Base-by-base conservation (phyloP, 345 rosid genomes). In the Gossypium australe region DNA sequence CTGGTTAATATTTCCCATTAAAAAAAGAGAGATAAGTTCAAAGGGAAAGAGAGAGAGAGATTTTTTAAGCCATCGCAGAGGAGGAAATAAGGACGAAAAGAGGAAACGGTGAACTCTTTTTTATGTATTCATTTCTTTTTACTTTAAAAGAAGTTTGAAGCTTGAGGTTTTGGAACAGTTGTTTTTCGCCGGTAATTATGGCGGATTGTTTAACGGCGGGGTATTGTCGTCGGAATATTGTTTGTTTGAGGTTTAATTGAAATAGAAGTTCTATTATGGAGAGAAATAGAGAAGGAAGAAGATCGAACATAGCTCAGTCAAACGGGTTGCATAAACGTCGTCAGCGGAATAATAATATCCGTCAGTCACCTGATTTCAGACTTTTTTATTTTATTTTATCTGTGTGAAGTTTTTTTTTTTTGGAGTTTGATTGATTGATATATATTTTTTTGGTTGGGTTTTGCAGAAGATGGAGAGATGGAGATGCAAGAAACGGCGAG, bases 301-400 rank as follows among this genome's bases (percentile, higher is more conserved):
- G 85, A 80, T 75, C 79, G 5, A 82, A 83, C 63, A 53, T 22
- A 3, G n/a, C 55, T 45, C 55, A 27, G n/a, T 44, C 70, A 4
- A 66, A 66, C 5, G 91, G 85, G 41, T 75, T 86, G 12, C 16
- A 77, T 6, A 83, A 82, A 72, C 89, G 89, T 43, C 81, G 88
- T 56, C 89, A 79, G 2, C 73, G 86, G 66, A 41, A 59, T 74
- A 71, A 75, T 67, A 71, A 82, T 74, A 68, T 79, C 24, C 41
- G 82, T 47, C 81, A 81, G 38, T 77, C 83, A 9, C 71, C 75
- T 20, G 88, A 86, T 85, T 22, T 41, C 18, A 41, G n/a, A n/a
- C 58, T 66, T 9, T 58, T 58, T 11, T 11, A 7, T 2, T 57
- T 10, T 7, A 12, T 53, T n/a, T 61, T 43, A 16, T 38, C 11